Evolutionary conservation across 257 asterid genomes (phyloP), one percentile per base, ranked within the genome.

Genomic region (Orobanche coerulescens): DNA sequence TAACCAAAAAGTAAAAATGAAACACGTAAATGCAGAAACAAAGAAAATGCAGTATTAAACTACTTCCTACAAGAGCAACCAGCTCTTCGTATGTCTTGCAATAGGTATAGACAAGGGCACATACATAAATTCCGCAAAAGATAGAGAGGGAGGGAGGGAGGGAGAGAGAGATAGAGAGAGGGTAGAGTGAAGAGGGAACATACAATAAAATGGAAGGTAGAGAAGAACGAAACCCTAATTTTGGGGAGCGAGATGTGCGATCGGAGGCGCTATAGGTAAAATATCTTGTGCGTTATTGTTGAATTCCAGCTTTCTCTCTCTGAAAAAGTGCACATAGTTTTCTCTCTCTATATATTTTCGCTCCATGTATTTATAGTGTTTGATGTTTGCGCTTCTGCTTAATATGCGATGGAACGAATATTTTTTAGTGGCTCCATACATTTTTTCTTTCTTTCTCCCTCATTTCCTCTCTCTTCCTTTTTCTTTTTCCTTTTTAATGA

Each of bases 381-480:
- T 60, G 26, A 59, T 57, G 18, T 77, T 66, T 57, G 75, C 68
- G 77, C 59, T 67, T 73, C 76, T 46, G 76, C 76, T 73, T 66
- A 71, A 70, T 74, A 67, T 22, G 66, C 76, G 76, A 77, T 69
- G 61, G 47, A 46, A 64, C 73, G 61, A 69, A 69, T 54, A 54
- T 47, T 69, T 50, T 70, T 59, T 12, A 24, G 68, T 61, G 73
- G 68, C 71, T 69, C 68, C 66, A 24, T 71, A 36, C 48, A 62
- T 62, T 66, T 73, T 24, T 13, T 28, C 39, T 46, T 3, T 61
- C 30, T 69, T 8, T 18, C 49, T 40, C 52, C 42, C 16, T n/a
- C 12, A 6, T 15, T 18, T 19, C 15, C 4, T 30, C 24, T 61
- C 9, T 24, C 33, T 40, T 49, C 51, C n/a, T 36, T 37, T 4